Evolutionary conservation across 208 protist genomes (phyloP), one percentile per base, ranked within the genome.

Genomic region (Ichthyophonus hoferi): DNA sequence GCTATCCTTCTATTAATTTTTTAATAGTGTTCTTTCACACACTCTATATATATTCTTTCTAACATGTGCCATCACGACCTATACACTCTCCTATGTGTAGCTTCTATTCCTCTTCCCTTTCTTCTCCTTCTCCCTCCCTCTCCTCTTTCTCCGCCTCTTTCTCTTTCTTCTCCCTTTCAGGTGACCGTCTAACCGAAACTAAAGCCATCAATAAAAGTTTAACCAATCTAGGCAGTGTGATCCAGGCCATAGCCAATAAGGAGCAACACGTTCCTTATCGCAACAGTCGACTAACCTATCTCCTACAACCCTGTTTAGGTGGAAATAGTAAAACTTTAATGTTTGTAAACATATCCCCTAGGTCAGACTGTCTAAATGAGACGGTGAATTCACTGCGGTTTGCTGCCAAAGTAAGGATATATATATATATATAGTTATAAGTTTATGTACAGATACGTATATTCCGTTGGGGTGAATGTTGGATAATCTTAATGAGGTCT

Each of bases 171-270:
- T 31, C 42, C n/a, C 81, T 14, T 76, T 31, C 40, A 81, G 95
- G 95, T 2, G 86, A 94, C 7, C 83, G 90, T 1, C 85, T 96
- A 1, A 94, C 94, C 40, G 96, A 97, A 90, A 96, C 96, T 0
- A 88, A 95, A 79, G 76, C 78, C 35, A 97, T 97, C 91, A 97
- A 97, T 89, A 94, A 95, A 67, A 93, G 86, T 76, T 88, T 97
- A 0, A 93, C 79, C 42, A 86, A 88, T 39, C 94, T 97, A 0
- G 91, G 90, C 38, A 90, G 94, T 79, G 95, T 96, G 1, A 95
- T 97, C 38, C 79, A 87, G 12, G 91, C 95, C 2, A 43, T 95
- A 12, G 50, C 35, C 1, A 89, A 50, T 3, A 86, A 90, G 77
- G 17, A 40, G 0, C 34, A 1, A 3, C 93, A 96, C 81, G 91